Evolutionary conservation across 192 early-diverging fungal genomes (phyloP), one percentile per base, ranked within the genome.

Genomic region (Dissophora globulifera): DNA sequence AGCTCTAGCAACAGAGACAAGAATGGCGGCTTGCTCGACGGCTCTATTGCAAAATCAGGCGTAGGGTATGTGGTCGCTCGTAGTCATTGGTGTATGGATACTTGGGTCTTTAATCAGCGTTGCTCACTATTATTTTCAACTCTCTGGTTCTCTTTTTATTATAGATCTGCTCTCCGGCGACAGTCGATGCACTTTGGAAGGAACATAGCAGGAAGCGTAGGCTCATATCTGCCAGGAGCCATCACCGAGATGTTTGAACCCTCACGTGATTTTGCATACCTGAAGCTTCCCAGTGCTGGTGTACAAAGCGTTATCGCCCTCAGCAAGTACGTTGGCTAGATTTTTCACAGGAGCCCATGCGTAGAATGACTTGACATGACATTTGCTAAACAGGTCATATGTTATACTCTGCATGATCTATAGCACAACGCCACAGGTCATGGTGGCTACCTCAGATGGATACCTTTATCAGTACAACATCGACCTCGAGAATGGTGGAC

Each of bases 211-310:
- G 92, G 90, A 23, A 91, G 88, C 54, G 90, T 95, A 12, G 90
- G 91, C 25, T 93, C 92, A 56, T 90, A 94, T 63, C 85, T 98
- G 43, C 97, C 97, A 7, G 91, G 94, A 62, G 82, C 84, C 38
- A 63, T 95, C 1, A 94, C 95, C 4, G 95, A 97, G 58, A 95
- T 98, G 52, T 97, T 92, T 91, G 96, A 98, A 79, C 96, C 96
- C 5, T 83, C 92, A 48, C 84, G 98, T 10, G 94, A 99, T 78
- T 99, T 97, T 83, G 95, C 95, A 9, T 93, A 91, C 58, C 86
- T 95, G 25, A 96, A 95, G 78, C 78, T 98, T 23, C 96, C 96
- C 17, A 82, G 84, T 35, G 78, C 88, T 10, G 89, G 90, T 57
- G 88, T 91, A 23, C 89, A 91, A 69, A 91, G 91, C 63, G 79